Evolutionary conservation across 1,284 basidiomycete genomes (phyloP).

Genomic region (Trametes versicolor): DNA sequence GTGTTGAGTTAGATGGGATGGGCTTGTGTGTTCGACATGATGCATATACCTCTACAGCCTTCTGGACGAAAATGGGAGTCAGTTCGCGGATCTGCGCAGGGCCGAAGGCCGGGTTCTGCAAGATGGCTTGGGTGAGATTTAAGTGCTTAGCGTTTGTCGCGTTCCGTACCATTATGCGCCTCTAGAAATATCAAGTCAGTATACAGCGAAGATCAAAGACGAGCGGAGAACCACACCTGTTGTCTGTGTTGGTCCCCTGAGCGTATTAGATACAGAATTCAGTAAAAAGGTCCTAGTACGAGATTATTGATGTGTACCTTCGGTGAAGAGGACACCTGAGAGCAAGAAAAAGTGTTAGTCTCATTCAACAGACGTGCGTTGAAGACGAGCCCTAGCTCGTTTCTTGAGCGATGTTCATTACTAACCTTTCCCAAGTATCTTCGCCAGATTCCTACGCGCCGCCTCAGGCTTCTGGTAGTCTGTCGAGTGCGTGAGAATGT

Average conservation of each 20-base stretch:
- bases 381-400: no score
- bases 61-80: constrained; percentile 63
- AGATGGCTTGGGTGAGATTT: no score
- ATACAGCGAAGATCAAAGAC: no score
- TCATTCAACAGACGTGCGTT: no score
- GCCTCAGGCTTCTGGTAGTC: constrained; percentile 47
- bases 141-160: not conserved
- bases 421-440: constrained; percentile 45
- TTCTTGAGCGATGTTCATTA: not conserved
- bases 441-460: constrained; percentile 35
- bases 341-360: no score
- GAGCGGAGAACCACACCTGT: no score
- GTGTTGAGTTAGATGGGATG: not conserved
- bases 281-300: no score
- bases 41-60: constrained; percentile 54
- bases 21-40: not conserved
- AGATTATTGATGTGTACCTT: no score
- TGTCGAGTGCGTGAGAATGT: constrained; percentile 48
- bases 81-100: constrained; percentile 61
- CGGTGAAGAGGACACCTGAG: no score
- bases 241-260: constrained; percentile 29
- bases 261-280: no score
- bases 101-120: constrained; percentile 68
- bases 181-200: no score
- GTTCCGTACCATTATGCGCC: constrained; percentile 26